A percentile compares a stretch with the other conserved stretches of the same genome.
Conservation (phyloP, 352 stramenopile species). For the Globisporangium splendens region DNA sequence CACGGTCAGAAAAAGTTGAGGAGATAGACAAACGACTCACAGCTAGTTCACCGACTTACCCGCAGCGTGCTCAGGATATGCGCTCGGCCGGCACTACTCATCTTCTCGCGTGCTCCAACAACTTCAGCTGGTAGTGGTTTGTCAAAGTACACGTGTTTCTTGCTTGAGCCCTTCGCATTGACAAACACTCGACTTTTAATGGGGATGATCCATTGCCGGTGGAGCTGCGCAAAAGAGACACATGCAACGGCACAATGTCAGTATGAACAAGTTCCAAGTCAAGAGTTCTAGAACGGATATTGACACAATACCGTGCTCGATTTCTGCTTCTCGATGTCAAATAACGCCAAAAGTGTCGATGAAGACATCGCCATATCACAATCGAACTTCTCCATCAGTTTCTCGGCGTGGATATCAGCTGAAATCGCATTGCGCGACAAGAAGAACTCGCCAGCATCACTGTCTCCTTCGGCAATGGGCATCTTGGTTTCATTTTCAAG, state of each 20-base stretch:
- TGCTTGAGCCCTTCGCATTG: slow-evolving; percentile 17
- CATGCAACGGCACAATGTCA: background rate
- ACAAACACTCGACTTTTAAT: slow-evolving; percentile 52
- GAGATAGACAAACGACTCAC: no score
- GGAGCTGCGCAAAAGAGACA: slow-evolving; percentile 23
- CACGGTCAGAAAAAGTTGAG: background rate
- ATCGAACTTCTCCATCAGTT: slow-evolving; percentile 62
- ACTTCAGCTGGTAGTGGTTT: slow-evolving; percentile 24
- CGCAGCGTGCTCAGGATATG: slow-evolving; percentile 25
- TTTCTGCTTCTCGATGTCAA: slow-evolving; percentile 48
- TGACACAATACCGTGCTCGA: background rate
- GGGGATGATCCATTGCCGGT: slow-evolving; percentile 39
- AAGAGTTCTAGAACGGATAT: background rate
- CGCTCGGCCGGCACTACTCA: slow-evolving; percentile 21
- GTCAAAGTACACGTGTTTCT: slow-evolving; percentile 63
- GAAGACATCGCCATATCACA: slow-evolving; percentile 73
- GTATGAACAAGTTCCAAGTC: background rate
- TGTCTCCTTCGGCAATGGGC: background rate
- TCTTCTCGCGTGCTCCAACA: slow-evolving; percentile 30
- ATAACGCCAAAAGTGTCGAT: slow-evolving; percentile 64
- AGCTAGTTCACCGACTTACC: slow-evolving; percentile 12
- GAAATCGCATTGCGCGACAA: slow-evolving; percentile 40
- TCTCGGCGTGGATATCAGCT: slow-evolving; percentile 41
- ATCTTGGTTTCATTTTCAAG: slow-evolving; percentile 12
- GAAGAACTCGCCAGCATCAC: background rate